Evolutionary conservation across 306 rosid genomes (phyloP).

Genomic region (Ziziphus jujuba): DNA sequence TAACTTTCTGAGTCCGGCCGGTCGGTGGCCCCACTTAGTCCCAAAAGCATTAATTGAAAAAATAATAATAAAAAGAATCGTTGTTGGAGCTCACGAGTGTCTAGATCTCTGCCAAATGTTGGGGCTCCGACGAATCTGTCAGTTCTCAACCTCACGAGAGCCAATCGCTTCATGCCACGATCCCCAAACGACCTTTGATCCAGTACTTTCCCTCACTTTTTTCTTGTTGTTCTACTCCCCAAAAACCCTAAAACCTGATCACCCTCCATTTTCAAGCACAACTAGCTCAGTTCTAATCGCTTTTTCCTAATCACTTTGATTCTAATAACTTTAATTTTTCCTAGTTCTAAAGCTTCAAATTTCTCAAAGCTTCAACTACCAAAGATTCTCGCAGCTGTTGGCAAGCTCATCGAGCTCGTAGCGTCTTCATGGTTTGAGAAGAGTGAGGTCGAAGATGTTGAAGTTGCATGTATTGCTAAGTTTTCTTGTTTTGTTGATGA

Average conservation of each 20-base stretch:
- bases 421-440: not conserved
- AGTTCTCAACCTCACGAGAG: not conserved
- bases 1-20: too few species aligned
- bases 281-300: too few species aligned
- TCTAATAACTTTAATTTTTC: too few species aligned
- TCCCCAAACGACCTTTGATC: not conserved
- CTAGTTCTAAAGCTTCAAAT: too few species aligned
- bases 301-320: too few species aligned
- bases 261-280: too few species aligned
- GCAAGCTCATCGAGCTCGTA: not conserved
- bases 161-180: constrained; percentile 22
- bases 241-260: constrained; percentile 26
- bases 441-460: constrained; percentile 28
- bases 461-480: constrained; percentile 18
- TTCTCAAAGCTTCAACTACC: not conserved
- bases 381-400: not conserved
- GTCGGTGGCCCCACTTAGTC: too few species aligned
- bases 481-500: constrained; percentile 22
- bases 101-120: not conserved
- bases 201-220: not conserved
- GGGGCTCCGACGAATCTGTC: not conserved
- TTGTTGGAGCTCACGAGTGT: not conserved
- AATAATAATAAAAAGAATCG: too few species aligned
- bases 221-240: not conserved
- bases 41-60: too few species aligned